Conservation (phyloP, 1,139 yeast genomes). For the Yamadazyma diospyri region DNA sequence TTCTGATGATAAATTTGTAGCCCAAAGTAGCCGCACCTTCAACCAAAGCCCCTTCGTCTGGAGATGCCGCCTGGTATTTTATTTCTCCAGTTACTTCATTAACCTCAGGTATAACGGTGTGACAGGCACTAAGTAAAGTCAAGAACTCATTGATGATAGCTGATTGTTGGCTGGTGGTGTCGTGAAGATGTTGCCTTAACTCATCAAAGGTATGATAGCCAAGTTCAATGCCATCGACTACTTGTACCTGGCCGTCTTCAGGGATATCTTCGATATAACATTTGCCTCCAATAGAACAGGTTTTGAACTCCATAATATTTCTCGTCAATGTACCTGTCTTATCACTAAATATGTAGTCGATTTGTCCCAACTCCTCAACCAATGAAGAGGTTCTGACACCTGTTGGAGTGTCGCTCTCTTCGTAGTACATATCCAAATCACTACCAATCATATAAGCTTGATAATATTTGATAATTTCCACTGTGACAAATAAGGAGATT, state of each 20-base stretch:
- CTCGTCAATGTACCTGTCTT: slow-evolving; percentile 95
- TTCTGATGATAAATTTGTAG: slow-evolving; percentile 77
- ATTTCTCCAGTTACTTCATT: slow-evolving; percentile 56
- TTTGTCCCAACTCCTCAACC: slow-evolving; percentile 96
- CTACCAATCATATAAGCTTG: slow-evolving; percentile 94
- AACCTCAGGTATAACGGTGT: slow-evolving; percentile 93
- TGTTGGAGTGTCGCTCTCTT: slow-evolving; percentile 86
- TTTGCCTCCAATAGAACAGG: slow-evolving; percentile 91
- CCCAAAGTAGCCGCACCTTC: slow-evolving; percentile 90
- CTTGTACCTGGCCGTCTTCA: slow-evolving; percentile 75
- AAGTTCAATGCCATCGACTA: slow-evolving; percentile 74
- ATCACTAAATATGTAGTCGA: slow-evolving; percentile 91
- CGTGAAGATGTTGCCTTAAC: slow-evolving; percentile 33
- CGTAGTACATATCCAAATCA: slow-evolving; percentile 89
- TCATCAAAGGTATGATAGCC: slow-evolving; percentile 77
- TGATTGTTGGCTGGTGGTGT: slow-evolving; percentile 45
- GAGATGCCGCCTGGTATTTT: slow-evolving; percentile 97
- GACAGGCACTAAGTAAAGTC: slow-evolving; percentile 86
- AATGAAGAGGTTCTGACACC: slow-evolving; percentile 92
- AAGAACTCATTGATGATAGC: slow-evolving; percentile 77
- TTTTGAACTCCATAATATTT: slow-evolving; percentile 92
- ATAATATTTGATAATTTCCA: slow-evolving; percentile 90
- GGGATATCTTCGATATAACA: slow-evolving; percentile 89
- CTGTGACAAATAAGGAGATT: slow-evolving; percentile 90
- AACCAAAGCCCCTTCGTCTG: slow-evolving; percentile 98